Evolutionary conservation across 345 rosid species (phyloP), one percentile per base, ranked within the genome.

Genomic region (Syzygium aqueum): DNA sequence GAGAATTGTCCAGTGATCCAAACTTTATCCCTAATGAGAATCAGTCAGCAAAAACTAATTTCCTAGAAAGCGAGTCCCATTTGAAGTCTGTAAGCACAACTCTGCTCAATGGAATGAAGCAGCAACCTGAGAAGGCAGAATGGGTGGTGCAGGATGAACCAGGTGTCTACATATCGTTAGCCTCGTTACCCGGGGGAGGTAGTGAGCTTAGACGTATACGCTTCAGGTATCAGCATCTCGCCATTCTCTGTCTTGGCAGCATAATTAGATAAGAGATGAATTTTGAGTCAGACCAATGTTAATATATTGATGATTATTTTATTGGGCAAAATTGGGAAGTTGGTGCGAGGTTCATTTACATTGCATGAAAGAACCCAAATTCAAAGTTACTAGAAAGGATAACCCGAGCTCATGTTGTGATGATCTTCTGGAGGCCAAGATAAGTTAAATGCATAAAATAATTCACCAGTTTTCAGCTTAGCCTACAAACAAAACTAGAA

Each of bases 171-270:
- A 87, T 95, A 85, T 95, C 98, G 43, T 86, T 96, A 86, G 88
- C 90, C 63, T 84, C 93, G 86, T 89, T 94, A 90, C 95, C 98
- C 27, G 87, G 89, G 85, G 97, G 96, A 88, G 90, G 91, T 85
- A 93, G 93, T 88, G 98, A 96, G 90, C 95, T 97, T 86, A 95
- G 94, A 91, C 93, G 96, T 84, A 95, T 96, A 73, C 94, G 98
- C 77, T 96, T 96, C 95, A 96, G 98, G 98, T 96, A 93, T 56
- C 84, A 3, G 37, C 33, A 17, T 77, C 59, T 65, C 23, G n/a
- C 27, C 23, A 73, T 73, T 33, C n/a, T 65, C 1, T 77, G 57
- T 87, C 77, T 28, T 59, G 80, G 46, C 22, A 73, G 80, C 80
- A 33, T 73, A 73, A 19, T 30, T 67, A 73, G 49, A 73, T 73